Evolutionary conservation across 805 yeast genomes (phyloP).

Genomic region (Pichia cephalocereana): DNA sequence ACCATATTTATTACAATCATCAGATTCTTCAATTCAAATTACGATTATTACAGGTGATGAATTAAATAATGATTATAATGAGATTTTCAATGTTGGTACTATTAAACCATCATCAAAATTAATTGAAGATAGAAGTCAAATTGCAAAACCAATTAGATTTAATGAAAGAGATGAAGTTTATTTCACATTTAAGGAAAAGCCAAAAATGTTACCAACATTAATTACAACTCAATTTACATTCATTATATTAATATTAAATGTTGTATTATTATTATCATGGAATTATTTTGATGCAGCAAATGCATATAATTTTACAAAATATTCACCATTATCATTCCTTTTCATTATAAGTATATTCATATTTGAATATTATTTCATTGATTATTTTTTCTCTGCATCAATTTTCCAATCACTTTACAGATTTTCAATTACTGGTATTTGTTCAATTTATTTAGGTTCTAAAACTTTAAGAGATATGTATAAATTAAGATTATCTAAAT

Average conservation of each 20-base stretch:
- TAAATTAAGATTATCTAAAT: constrained; percentile 21
- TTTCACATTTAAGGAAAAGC: constrained; percentile 51
- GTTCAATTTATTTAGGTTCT: constrained; percentile 55
- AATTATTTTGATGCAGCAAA: constrained; percentile 27
- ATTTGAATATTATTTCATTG: constrained; percentile 44
- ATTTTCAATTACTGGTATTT: constrained; percentile 38
- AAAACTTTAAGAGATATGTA: constrained; percentile 42
- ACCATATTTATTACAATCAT: constrained; percentile 11
- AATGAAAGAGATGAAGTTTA: constrained; percentile 52
- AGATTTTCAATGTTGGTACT: constrained; percentile 10
- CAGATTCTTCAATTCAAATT: constrained; percentile 14
- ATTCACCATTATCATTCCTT: constrained; percentile 19
- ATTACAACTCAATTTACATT: constrained; percentile 45
- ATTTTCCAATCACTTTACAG: constrained; percentile 51
- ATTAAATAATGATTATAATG: neutral
- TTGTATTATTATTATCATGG: constrained; percentile 38
- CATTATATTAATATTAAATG: constrained; percentile 32
- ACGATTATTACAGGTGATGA: constrained; percentile 23
- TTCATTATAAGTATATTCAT: constrained; percentile 41
- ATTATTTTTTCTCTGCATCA: constrained; percentile 49
- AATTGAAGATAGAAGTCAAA: neutral
- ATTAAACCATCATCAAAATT: constrained; percentile 12
- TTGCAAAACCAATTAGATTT: constrained; percentile 26
- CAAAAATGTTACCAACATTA: constrained; percentile 39
- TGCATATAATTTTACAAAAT: constrained; percentile 27